phyloP scores from a whole-genome alignment of 1,284 basidiomycete species.

The Boletus mariae region DNA sequence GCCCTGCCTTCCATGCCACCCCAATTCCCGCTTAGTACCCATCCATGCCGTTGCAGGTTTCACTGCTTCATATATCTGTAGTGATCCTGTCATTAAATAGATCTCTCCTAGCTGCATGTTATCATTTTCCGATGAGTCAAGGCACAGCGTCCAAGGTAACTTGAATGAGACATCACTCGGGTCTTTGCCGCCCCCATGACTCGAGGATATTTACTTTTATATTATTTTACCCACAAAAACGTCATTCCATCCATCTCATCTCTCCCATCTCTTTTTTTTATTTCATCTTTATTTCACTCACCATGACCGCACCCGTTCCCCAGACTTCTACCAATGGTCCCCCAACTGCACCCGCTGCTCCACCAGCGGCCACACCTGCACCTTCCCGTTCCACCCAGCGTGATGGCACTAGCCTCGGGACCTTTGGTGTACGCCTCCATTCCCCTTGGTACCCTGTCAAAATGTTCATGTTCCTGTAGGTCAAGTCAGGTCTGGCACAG shows the following conservation, averaged over 20 bases:
- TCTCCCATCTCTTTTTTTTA: background rate
- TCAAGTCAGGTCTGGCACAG: slow-evolving; percentile 92
- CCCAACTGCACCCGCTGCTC: background rate
- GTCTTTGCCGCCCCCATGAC: too few relatives aligned
- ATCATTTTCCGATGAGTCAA: background rate
- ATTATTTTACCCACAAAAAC: background rate
- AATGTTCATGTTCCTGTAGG: slow-evolving; percentile 39
- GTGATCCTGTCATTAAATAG: slow-evolving; percentile 19
- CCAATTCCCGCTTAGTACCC: slow-evolving; percentile 10
- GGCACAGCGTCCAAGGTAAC: background rate
- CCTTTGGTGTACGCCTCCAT: slow-evolving; percentile 64
- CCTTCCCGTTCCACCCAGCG: slow-evolving; percentile 57
- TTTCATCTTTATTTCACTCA: too few relatives aligned
- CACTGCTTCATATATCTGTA: slow-evolving; percentile 8
- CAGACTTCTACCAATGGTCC: slow-evolving; percentile 4
- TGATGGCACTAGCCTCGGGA: slow-evolving; percentile 69
- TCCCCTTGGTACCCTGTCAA: background rate
- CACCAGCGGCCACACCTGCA: slow-evolving; percentile 25
- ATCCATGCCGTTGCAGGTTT: slow-evolving; percentile 11
- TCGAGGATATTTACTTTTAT: background rate
- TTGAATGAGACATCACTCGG: background rate
- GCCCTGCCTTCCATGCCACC: background rate
- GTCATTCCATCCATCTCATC: background rate
- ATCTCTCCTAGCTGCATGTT: background rate
- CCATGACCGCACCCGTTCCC: slow-evolving; percentile 20